phyloP scores from a whole-genome alignment of 1,284 basidiomycete species.

The Sparassis latifolia region DNA sequence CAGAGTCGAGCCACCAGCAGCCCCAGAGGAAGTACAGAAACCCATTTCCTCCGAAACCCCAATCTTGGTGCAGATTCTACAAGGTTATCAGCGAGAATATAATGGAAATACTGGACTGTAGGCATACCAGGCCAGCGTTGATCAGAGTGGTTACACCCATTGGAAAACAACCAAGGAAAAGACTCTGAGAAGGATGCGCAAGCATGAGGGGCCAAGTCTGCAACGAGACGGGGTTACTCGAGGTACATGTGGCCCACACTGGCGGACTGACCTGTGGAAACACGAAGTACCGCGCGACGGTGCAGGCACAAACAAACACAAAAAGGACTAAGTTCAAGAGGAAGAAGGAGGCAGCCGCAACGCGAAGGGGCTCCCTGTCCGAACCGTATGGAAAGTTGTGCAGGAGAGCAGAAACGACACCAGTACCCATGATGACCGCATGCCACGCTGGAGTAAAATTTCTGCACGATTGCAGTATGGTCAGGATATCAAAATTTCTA shows the following conservation, averaged over 20 bases:
- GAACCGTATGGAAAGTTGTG: slow-evolving; percentile 34
- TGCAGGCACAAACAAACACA: slow-evolving; percentile 34
- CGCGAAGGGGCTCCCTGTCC: slow-evolving; percentile 21
- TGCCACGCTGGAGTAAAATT: slow-evolving; percentile 44
- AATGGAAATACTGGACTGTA: too few species aligned
- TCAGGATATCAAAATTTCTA: not conserved
- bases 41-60: slow-evolving; percentile 34
- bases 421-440: slow-evolving; percentile 34
- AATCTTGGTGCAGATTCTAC: slow-evolving; percentile 21
- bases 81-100: not conserved
- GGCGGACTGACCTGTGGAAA: slow-evolving; percentile 33
- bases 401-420: slow-evolving; percentile 30
- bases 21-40: slow-evolving; percentile 50
- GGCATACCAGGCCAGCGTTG: slow-evolving; percentile 22
- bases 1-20: slow-evolving; percentile 57
- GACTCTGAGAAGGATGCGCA: slow-evolving; percentile 47
- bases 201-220: slow-evolving; percentile 22
- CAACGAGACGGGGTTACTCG: not conserved
- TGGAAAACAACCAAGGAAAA: slow-evolving; percentile 54
- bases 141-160: slow-evolving; percentile 55
- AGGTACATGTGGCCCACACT: not conserved
- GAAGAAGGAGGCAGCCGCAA: slow-evolving; percentile 39
- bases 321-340: slow-evolving; percentile 51
- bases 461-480: slow-evolving; percentile 14
- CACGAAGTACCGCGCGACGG: slow-evolving; percentile 38